phyloP scores from a whole-genome alignment of 805 yeast genomes.

The Groenewaldozyma salmanticensis region DNA sequence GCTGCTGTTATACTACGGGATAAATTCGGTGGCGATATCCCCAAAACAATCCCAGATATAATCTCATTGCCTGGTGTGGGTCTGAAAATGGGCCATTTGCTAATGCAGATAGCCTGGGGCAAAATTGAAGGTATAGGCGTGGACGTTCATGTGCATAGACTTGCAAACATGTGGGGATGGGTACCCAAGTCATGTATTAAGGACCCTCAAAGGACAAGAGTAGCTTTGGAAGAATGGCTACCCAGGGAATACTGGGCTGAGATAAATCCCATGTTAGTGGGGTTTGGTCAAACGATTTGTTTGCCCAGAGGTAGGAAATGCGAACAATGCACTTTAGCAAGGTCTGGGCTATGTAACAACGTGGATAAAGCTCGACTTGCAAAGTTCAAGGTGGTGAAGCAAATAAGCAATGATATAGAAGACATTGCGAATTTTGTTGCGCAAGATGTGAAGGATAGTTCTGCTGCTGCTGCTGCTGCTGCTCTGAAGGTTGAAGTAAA shows the following conservation, averaged over 20 bases:
- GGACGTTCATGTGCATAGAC: constrained; percentile 80
- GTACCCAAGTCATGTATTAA: constrained; percentile 31
- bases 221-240: constrained; percentile 61
- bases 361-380: constrained; percentile 9
- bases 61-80: constrained; percentile 83
- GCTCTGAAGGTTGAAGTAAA: no score
- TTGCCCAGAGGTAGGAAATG: constrained; percentile 59
- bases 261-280: constrained; percentile 78
- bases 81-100: constrained; percentile 84
- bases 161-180: constrained; percentile 79
- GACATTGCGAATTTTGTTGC: no score
- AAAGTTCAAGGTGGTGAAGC: no score
- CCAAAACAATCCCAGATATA: constrained; percentile 56
- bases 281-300: constrained; percentile 88
- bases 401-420: no score
- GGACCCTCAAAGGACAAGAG: constrained; percentile 73
- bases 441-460: no score
- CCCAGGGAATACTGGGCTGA: constrained; percentile 71
- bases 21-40: constrained; percentile 57
- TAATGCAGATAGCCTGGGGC: constrained; percentile 76
- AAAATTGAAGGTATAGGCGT: constrained; percentile 79
- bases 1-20: constrained; percentile 45
- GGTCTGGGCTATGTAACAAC: constrained; percentile 39
- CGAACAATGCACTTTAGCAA: constrained; percentile 54
- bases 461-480: no score